These are phyloP conservation scores for Dictyostelium intermedium DNA, from an alignment of 78 protist genomes.

Conservation along the genomic window DNA sequence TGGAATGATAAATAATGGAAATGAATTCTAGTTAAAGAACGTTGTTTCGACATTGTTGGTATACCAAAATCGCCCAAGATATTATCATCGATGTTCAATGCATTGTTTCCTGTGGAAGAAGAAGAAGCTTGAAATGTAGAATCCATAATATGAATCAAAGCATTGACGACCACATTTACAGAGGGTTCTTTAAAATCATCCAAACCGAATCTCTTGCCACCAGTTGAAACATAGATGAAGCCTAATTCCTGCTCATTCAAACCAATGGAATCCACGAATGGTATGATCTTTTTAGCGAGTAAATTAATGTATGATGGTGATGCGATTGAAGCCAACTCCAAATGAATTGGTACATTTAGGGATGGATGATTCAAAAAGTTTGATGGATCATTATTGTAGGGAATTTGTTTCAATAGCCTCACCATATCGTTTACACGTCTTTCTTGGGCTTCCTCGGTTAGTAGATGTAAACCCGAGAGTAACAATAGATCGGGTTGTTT, in stretches of 20 bases:
- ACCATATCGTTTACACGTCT: constrained; percentile 28
- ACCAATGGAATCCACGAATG: constrained; percentile 64
- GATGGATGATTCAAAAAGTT: neutral
- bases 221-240: constrained; percentile 38
- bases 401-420: neutral
- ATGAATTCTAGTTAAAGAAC: constrained; percentile 45
- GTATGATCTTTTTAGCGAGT: constrained; percentile 13
- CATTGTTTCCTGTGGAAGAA: no score
- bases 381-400: neutral
- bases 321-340: constrained; percentile 72
- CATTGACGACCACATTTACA: constrained; percentile 1
- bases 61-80: neutral
- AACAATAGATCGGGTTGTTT: constrained; percentile 10
- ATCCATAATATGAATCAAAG: constrained; percentile 26
- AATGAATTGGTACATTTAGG: constrained; percentile 57
- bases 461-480: constrained; percentile 28
- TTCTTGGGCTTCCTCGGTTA: neutral
- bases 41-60: neutral
- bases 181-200: constrained; percentile 65
- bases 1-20: constrained; percentile 78
- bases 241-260: constrained; percentile 80
- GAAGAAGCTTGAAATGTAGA: neutral
- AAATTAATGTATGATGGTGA: neutral
- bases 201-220: constrained; percentile 21
- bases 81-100: neutral